Base-by-base conservation (phyloP, 2,329 filamentous ascomycete species). In the Penicillium concentricum region DNA sequence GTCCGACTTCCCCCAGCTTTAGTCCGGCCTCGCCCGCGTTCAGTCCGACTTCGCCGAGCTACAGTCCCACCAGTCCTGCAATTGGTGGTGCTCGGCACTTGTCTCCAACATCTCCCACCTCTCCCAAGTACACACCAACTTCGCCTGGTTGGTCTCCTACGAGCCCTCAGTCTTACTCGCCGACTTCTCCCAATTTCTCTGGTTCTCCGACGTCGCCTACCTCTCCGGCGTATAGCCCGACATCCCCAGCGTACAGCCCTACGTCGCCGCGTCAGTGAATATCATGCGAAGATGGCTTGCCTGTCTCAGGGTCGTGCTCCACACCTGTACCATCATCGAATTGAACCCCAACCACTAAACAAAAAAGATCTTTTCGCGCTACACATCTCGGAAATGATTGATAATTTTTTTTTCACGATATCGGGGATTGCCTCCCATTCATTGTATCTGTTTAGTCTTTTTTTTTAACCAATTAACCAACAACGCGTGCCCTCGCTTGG, bases 11-110 rank as follows among this genome's bases (percentile, higher is more conserved):
- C 24, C 84, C 84, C 28, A 81, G 78, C 39, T 82, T 81, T 70
- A 81, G 78, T 46, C 80, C 80, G 32, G 78, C 79, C 22, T 80
- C 78, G 34, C 79, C 79, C 47, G 75, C 75, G 26, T 80, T 80
- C 64, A 82, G 80, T 61, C 84, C 84, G 41, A 86, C 83, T 7
- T 84, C 82, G 34, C 83, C 83, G 22, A 81, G 78, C 61, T 85
- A 84, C 66, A 84, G 81, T 51, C 82, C 82, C 18, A 83, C 81
- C 13, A 81, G 79, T 61, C 79, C 79, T 59, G 76, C 76, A 53
- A 72, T 78, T 58, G 75, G 74, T 62, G 75, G 74, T 50, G 72
- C 68, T 55, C 74, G 73, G 53, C 74, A 75, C 59, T 64, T 77
- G 46, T 77, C 75, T 28, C 76, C 76, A 20, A 77, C 75, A 22